Base-by-base conservation (phyloP, 2,329 filamentous ascomycete species). In the Fusarium vanettenii region DNA sequence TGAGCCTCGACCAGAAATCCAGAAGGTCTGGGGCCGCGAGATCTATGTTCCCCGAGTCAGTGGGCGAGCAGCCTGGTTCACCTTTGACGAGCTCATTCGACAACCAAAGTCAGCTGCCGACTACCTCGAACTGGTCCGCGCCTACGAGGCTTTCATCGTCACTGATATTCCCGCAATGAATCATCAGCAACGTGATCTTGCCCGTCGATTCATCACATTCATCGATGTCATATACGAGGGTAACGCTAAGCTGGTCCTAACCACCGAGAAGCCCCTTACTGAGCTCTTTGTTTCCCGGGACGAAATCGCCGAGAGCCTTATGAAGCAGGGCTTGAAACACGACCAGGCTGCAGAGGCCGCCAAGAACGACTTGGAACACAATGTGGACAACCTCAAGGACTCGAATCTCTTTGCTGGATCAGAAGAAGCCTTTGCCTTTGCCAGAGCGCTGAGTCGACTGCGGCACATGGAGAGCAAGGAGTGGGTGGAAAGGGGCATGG, bases 401-500 rank as follows among this genome's bases (percentile, higher is more conserved):
- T 95, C 92, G 48, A 94, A 90, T 75, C 90, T 98, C 43, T 99
- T 99, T 82, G 94, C 93, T 2, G 97, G 97, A 45, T 97, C 98
- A 68, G 97, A 99, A 85, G 97, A 99, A 84, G 90, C 95, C 0
- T 99, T 99, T 85, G 97, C 97, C 0, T 99, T 99, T 86, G 95
- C 95, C 27, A 87, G 97, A 64, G 97, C 97, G 1, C 83, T 98
- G 76, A 95, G 93, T 64, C 87, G 97, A 66, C 85, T 99, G 71
- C 93, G 88, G 64, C 95, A 98, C 84, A 99, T 99, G 97, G 94
- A 95, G 22, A 97, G 94, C 81, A 91, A 92, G 82, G 93, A 98
- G 82, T 99, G 97, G 97, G 94, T 98, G 4, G 96, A 98, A 84
- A 85, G 95, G 16, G 95, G 91, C 2, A 90, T 91, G 87, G 89